Evolutionary conservation across 75 land plant genomes (phyloP).

Genomic region (Sequoiadendron giganteum): DNA sequence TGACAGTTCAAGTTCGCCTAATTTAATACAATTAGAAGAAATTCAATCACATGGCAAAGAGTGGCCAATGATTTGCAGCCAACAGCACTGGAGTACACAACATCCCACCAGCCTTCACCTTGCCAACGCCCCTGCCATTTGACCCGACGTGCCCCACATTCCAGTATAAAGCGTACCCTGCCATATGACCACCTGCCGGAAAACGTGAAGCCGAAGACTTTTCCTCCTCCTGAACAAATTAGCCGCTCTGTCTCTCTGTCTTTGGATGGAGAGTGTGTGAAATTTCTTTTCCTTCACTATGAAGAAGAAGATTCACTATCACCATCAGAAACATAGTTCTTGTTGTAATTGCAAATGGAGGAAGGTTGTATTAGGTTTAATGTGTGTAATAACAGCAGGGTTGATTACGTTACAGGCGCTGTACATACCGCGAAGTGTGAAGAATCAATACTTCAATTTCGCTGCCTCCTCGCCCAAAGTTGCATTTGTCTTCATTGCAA

Average conservation of each 20-base stretch:
- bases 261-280: neutral
- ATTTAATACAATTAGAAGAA: no score
- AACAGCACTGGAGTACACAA: neutral
- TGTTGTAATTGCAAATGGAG: neutral
- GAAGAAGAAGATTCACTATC: neutral
- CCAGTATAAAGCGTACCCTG: neutral
- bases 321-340: neutral
- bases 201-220: neutral
- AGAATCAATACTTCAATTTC: neutral
- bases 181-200: neutral
- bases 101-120: neutral
- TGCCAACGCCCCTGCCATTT: neutral
- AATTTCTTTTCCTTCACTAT: neutral
- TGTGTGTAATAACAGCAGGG: neutral
- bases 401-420: neutral
- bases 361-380: neutral
- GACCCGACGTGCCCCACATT: neutral
- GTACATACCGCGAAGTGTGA: neutral
- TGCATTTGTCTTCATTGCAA: slow-evolving; percentile 88
- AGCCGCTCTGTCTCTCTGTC: neutral
- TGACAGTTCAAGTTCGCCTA: no score
- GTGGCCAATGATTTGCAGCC: neutral
- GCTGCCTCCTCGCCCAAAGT: slow-evolving; percentile 42
- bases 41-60: neutral
- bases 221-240: neutral